Evolutionary conservation across 306 rosid species (phyloP).

Genomic region (Fragaria vesca): DNA sequence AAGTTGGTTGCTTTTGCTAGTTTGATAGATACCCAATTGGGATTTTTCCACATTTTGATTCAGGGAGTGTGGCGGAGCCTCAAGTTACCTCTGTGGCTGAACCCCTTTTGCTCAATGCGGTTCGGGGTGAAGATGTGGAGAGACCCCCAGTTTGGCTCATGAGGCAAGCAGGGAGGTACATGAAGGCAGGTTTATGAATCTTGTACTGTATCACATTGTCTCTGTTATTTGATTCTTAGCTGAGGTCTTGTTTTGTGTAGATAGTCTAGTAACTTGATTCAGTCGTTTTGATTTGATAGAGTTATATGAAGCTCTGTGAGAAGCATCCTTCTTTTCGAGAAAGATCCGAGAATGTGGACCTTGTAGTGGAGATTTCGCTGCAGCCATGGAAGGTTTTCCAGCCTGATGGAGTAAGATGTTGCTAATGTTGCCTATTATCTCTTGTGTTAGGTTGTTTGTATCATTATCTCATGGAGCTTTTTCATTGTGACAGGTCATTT

Average conservation of each 20-base stretch:
- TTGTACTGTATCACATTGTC: conserved; percentile 10
- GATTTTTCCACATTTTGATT: conserved; percentile 3
- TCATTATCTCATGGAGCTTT: conserved; percentile 14
- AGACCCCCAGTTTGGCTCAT: conserved; percentile 99
- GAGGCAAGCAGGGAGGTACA: conserved; percentile 99
- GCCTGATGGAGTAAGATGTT: conserved; percentile 85
- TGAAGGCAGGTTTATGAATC: conserved; percentile 82
- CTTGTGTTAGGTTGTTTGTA: conserved; percentile 6
- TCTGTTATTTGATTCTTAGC: background rate
- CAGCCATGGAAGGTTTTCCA: conserved; percentile 96
- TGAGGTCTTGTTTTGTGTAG: too few relatives aligned
- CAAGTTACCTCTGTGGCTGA: conserved; percentile 47
- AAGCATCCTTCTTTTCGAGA: conserved; percentile 91
- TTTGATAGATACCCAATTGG: conserved; percentile 7
- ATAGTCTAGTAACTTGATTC: conserved; percentile 22
- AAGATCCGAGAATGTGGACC: conserved; percentile 93
- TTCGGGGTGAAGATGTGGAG: conserved; percentile 72
- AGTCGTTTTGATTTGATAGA: conserved; percentile 42
- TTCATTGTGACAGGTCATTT: conserved; percentile 65
- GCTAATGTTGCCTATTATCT: conserved; percentile 12
- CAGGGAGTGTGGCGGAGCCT: conserved; percentile 73
- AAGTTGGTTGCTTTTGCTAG: background rate
- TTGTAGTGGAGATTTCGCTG: conserved; percentile 86
- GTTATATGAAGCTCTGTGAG: conserved; percentile 87
- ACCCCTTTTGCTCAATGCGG: conserved; percentile 85